Evolutionary conservation across 345 rosid genomes (phyloP).

Genomic region (Kandelia obovata): DNA sequence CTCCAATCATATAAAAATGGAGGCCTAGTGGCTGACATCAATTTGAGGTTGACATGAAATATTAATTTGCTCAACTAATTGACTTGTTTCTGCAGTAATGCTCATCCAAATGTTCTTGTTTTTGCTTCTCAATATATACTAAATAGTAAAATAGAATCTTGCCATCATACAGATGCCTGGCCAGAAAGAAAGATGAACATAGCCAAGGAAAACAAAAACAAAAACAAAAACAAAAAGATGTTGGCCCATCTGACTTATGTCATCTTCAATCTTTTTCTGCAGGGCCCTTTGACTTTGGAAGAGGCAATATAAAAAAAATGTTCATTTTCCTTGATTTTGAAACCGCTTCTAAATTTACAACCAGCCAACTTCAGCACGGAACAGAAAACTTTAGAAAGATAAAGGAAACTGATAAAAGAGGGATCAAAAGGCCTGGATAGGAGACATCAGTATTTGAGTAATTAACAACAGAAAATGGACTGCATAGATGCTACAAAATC

Average conservation of each 20-base stretch:
- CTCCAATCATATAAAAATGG: neutral
- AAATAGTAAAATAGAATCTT: neutral
- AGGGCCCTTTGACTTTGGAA: conserved; percentile 12
- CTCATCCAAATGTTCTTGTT: neutral
- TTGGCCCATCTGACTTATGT: neutral
- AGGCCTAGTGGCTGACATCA: conserved; percentile 1
- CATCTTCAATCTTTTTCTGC: neutral
- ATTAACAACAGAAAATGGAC: neutral
- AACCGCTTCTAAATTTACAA: too few relatives aligned
- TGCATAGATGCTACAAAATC: neutral
- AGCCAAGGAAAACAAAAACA: neutral
- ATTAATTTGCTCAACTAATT: neutral
- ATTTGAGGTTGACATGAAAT: neutral
- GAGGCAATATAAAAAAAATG: neutral
- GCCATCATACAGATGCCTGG: neutral
- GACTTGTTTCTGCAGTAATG: neutral
- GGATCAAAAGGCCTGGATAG: too few relatives aligned
- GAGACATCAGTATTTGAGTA: too few relatives aligned
- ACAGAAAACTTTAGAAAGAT: too few relatives aligned
- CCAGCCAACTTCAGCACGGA: too few relatives aligned
- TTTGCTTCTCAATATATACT: neutral
- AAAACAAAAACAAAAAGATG: neutral
- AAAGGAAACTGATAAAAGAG: too few relatives aligned
- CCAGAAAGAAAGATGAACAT: neutral
- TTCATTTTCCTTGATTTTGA: too few relatives aligned